phyloP scores from a whole-genome alignment of 2,329 filamentous ascomycete species.

The Pseudocercospora fijiensis region DNA sequence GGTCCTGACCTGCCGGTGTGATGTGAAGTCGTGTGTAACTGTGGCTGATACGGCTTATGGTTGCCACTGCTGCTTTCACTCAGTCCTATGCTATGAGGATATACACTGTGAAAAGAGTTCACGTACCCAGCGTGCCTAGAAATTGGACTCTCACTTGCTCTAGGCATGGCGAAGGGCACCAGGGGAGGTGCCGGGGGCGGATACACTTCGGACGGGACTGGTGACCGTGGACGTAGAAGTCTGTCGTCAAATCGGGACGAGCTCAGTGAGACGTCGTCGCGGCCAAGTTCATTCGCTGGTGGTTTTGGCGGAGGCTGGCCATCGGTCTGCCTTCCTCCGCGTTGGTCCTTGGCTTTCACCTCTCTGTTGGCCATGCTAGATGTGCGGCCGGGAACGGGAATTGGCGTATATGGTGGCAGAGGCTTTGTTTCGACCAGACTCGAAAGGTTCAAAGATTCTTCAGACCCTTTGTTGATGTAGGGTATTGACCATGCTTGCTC shows the following conservation, averaged over 20 bases:
- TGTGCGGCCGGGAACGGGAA: conserved; percentile 20
- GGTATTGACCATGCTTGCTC: conserved; percentile 4
- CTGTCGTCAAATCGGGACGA: conserved; percentile 4
- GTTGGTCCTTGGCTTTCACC: background rate
- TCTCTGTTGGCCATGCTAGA: conserved; percentile 11
- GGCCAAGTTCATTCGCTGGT: background rate
- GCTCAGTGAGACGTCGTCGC: background rate
- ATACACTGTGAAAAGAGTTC: background rate
- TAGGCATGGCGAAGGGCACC: background rate
- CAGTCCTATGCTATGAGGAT: background rate
- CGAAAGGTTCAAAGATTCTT: background rate
- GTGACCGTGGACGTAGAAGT: background rate
- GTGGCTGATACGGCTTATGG: background rate
- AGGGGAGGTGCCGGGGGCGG: background rate
- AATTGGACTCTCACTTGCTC: conserved; percentile 4
- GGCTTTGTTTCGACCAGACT: background rate
- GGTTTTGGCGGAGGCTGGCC: background rate
- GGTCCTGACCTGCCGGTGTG: conserved; percentile 1
- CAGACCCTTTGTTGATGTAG: background rate
- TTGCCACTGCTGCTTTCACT: background rate
- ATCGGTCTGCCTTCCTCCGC: background rate
- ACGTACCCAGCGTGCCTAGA: conserved; percentile 8
- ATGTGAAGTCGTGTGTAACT: background rate
- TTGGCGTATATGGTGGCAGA: conserved; percentile 21
- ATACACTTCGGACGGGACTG: background rate